These are phyloP conservation scores for Plasmodium cynomolgi DNA, from an alignment of 169 alveolate genomes.

Conservation along the genomic window DNA sequence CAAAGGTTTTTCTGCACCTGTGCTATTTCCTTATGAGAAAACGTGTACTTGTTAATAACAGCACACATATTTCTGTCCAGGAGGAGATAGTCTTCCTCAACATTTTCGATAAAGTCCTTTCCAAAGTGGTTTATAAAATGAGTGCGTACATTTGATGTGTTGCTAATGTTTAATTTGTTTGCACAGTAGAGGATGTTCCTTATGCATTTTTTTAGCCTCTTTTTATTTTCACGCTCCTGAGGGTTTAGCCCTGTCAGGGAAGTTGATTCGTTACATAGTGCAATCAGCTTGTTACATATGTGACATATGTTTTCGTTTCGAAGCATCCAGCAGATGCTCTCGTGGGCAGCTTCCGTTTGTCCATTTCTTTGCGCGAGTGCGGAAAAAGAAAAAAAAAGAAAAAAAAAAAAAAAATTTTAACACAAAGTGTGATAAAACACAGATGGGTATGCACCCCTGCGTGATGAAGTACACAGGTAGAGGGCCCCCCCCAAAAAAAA, in stretches of 20 bases:
- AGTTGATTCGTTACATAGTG: conserved; percentile 28
- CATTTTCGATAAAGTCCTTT: conserved; percentile 14
- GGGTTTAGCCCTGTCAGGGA: neutral
- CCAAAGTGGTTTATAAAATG: conserved; percentile 39
- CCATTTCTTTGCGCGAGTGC: conserved; percentile 3
- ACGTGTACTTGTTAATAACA: conserved; percentile 36
- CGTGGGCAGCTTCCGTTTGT: conserved; percentile 24
- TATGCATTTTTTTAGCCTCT: conserved; percentile 21
- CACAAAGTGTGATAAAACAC: neutral
- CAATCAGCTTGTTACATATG: conserved; percentile 8
- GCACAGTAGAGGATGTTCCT: conserved; percentile 50
- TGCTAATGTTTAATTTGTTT: conserved; percentile 36
- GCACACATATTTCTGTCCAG: conserved; percentile 10
- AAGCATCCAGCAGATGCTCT: conserved; percentile 16
- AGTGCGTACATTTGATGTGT: conserved; percentile 25
- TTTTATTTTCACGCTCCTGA: neutral
- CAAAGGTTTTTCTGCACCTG: neutral
- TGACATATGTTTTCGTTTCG: conserved; percentile 22
- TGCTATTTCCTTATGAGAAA: conserved; percentile 24
- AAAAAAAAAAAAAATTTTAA: neutral
- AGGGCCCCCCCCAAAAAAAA: neutral
- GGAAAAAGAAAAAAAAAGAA: too few species aligned
- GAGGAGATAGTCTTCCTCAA: conserved; percentile 26
- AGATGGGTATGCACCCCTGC: neutral
- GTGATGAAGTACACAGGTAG: neutral